Conservation (phyloP, 176 grass and related monocot genomes). For the Aegilops longissima region DNA sequence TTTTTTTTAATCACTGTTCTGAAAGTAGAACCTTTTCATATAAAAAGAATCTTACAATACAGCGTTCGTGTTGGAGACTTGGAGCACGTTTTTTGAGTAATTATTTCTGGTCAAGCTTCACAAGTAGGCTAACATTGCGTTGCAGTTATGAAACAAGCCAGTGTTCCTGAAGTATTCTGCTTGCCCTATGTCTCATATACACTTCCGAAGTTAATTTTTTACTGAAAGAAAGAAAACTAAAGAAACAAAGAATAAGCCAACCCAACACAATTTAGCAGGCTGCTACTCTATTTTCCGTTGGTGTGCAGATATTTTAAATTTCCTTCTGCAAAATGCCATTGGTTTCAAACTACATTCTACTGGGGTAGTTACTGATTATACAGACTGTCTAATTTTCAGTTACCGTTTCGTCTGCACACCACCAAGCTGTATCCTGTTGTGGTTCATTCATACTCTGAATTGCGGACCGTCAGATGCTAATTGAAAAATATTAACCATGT, state of each 20-base stretch:
- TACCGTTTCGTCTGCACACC: background rate
- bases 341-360: conserved; percentile 9
- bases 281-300: background rate
- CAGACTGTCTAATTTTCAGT: background rate
- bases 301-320: background rate
- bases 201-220: background rate
- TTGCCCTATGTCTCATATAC: background rate
- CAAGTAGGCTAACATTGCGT: background rate
- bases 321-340: background rate
- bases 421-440: background rate
- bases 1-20: background rate
- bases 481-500: background rate
- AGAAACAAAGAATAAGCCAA: background rate
- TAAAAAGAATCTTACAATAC: background rate
- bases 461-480: background rate
- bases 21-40: conserved; percentile 4
- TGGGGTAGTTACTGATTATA: background rate
- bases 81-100: background rate
- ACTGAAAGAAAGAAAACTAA: background rate
- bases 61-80: conserved; percentile 9
- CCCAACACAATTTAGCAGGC: background rate
- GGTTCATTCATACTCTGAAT: background rate
- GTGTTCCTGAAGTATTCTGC: background rate
- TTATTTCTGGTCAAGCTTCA: background rate
- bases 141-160: background rate